Evolutionary conservation across 176 grass and related monocot species (phyloP).

Genomic region (Ensete ventricosum): DNA sequence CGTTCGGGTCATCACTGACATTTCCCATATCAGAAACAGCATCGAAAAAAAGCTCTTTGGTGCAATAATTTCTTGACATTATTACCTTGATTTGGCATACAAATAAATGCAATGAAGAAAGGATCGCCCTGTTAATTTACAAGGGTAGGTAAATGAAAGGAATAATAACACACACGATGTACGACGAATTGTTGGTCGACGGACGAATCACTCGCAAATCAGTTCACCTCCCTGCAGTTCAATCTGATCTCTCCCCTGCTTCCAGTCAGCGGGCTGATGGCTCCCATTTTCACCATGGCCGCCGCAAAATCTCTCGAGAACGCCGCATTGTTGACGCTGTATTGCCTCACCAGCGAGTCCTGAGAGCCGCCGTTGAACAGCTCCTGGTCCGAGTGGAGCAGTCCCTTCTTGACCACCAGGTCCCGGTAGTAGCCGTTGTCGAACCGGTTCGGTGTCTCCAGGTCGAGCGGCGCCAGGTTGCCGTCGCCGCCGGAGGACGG

Average conservation of each 20-base stretch:
- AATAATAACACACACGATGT: not conserved
- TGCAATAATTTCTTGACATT: too few relatives aligned
- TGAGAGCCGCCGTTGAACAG: constrained; percentile 52
- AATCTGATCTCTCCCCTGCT: constrained; percentile 48
- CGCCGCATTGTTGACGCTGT: constrained; percentile 24
- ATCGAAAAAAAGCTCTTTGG: too few relatives aligned
- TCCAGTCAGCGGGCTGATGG: constrained; percentile 31
- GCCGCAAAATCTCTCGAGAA: constrained; percentile 46
- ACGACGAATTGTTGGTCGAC: too few relatives aligned
- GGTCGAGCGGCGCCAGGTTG: constrained; percentile 44
- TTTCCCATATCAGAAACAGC: too few relatives aligned
- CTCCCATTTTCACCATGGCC: constrained; percentile 72
- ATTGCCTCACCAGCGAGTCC: constrained; percentile 42
- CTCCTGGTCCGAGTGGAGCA: constrained; percentile 73
- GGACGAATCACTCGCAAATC: not conserved
- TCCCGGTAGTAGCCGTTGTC: constrained; percentile 40
- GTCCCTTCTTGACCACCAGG: constrained; percentile 26
- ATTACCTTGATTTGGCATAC: too few relatives aligned
- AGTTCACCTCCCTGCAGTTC: constrained; percentile 52
- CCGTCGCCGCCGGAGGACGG: constrained; percentile 24
- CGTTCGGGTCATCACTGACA: too few relatives aligned
- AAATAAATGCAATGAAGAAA: too few relatives aligned
- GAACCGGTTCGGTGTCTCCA: constrained; percentile 32
- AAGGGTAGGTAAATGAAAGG: too few relatives aligned
- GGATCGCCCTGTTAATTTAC: too few relatives aligned